Evolutionary conservation across 2,329 filamentous ascomycete species (phyloP), one percentile per base, ranked within the genome.

Genomic region (Exophiala sp.): DNA sequence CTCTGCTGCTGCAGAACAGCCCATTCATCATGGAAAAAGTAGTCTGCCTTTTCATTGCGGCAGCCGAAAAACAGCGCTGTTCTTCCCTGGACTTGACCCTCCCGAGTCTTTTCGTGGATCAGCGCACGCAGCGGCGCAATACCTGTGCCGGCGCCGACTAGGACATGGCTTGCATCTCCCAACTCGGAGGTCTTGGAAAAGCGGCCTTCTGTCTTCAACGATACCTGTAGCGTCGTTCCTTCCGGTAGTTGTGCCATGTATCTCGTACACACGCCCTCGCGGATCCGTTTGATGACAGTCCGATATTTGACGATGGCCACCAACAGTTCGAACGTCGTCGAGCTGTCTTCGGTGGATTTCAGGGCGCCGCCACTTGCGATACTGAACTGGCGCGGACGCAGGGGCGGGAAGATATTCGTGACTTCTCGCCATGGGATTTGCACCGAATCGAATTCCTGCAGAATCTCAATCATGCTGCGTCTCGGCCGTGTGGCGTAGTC

Each of bases 401-500:
- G 83, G 2, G 83, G 62, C 0, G 93, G 93, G 47, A 98, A 83
- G 13, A 90, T 75, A 46, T 83, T 81, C 8, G 86, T 75, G 1
- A 84, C 75, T 42, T 83, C 80, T 48, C 84, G 73, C 69, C 83
- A 86, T 0, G 93, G 90, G 1, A 98, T 81, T 55, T 83, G 83
- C 47, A 97, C 85, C 0, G 80, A 84, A 35, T 85, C 79, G 61
- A 98, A 98, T 60, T 98, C 93, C 49, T 91, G 83, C 22, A 98
- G 77, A 2, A 95, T 85, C 68, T 98, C 93, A 4, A 98, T 73
- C 50, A 97, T 95, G 51, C 86, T 94, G 27, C 93, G 83, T 27
- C 89, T 83, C 0, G 91, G 87, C 7, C 93, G 82, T 0, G 90
- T 90, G 1, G 93, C 93, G 65, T 98, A 98, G 69, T 98, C 91